phyloP scores from a whole-genome alignment of 75 land plant genomes.

The Sequoiadendron giganteum region DNA sequence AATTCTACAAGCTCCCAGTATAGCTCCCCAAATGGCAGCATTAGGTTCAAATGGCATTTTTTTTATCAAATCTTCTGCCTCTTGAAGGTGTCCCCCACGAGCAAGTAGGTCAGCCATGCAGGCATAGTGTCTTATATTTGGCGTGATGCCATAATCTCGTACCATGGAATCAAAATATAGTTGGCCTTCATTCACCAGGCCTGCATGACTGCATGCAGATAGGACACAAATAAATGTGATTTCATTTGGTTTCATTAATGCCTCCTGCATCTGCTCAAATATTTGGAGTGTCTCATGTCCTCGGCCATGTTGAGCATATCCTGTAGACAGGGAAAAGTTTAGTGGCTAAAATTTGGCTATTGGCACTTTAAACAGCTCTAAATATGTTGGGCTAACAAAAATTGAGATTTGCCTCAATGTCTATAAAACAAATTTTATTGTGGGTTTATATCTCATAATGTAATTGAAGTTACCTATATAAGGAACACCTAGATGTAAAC shows the following conservation, averaged over 20 bases:
- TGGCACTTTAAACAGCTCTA: not conserved
- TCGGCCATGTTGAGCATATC: conserved; percentile 45
- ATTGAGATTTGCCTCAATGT: not conserved
- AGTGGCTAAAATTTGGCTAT: not conserved
- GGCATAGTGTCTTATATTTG: conserved; percentile 53
- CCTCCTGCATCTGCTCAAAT: conserved; percentile 46
- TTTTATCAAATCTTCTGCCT: conserved; percentile 50
- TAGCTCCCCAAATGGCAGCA: conserved; percentile 47
- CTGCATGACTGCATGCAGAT: conserved; percentile 58
- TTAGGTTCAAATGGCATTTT: conserved; percentile 47
- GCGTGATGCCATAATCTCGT: conserved; percentile 24
- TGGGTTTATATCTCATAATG: no score
- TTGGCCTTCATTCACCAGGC: conserved; percentile 54
- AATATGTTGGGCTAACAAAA: not conserved
- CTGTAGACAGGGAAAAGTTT: conserved; percentile 23
- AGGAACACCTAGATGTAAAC: no score
- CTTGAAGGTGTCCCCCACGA: conserved; percentile 44
- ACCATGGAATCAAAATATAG: conserved; percentile 41
- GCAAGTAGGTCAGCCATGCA: conserved; percentile 74
- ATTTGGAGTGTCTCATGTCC: conserved; percentile 32
- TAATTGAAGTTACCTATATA: no score
- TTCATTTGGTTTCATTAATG: conserved; percentile 40
- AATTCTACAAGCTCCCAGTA: conserved; percentile 45
- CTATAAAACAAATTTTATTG: not conserved
- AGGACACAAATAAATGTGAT: conserved; percentile 57